Evolutionary conservation across 352 stramenopile species (phyloP).

Genomic region (Phytophthora pistaciae): DNA sequence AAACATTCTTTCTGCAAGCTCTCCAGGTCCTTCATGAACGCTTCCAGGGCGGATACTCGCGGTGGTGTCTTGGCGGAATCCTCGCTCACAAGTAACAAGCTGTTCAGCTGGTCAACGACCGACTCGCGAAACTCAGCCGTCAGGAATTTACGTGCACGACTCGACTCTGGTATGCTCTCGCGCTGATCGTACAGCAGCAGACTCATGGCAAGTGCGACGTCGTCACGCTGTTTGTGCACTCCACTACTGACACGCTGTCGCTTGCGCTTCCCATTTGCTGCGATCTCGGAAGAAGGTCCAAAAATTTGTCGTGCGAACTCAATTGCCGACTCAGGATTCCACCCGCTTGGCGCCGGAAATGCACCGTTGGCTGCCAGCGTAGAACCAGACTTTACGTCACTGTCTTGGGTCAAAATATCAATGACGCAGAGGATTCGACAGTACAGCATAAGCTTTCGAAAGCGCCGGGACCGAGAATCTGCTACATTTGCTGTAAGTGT

Average conservation of each 20-base stretch:
- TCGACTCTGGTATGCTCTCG: constrained; percentile 36
- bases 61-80: constrained; percentile 4
- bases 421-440: constrained; percentile 55
- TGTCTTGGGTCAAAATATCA: constrained; percentile 42
- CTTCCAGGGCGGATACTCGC: constrained; percentile 40
- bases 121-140: constrained; percentile 47
- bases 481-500: constrained; percentile 9
- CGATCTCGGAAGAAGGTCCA: constrained; percentile 10
- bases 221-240: background rate
- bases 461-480: background rate
- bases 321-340: constrained; percentile 49
- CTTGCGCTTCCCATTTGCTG: constrained; percentile 35
- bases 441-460: constrained; percentile 38
- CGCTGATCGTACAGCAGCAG: constrained; percentile 46
- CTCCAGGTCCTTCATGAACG: constrained; percentile 45
- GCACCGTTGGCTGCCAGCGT: constrained; percentile 11
- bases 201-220: constrained; percentile 42
- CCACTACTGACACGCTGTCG: constrained; percentile 8
- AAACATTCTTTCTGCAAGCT: constrained; percentile 46
- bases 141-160: constrained; percentile 42
- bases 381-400: constrained; percentile 13
- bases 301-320: constrained; percentile 44
- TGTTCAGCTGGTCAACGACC: constrained; percentile 54
- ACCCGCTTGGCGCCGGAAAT: constrained; percentile 11
- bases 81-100: constrained; percentile 31